Evolutionary conservation across 805 yeast genomes (phyloP), one percentile per base, ranked within the genome.

Genomic region (Saturnispora gosingensis): DNA sequence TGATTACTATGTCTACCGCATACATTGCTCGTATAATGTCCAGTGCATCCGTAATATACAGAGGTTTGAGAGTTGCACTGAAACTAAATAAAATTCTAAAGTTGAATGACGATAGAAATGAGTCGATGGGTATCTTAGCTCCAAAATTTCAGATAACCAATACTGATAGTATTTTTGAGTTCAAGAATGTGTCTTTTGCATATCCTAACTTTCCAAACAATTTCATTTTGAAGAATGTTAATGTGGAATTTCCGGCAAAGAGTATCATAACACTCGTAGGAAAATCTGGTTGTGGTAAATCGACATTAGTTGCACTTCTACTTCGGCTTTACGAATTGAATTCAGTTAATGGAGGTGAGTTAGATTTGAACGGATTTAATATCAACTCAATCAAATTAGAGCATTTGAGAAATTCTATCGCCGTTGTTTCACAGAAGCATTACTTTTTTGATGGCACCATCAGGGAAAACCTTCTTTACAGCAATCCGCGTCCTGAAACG

Each of bases 231-330:
- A 65, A 68, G 1, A 58, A 73, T 30, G 58, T 85, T 6, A 64
- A 66, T 9, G 67, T 84, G 32, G 43, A 53, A 0, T 62, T 90
- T 2, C 28, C 59, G 0, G 58, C 67, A 10, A 77, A 78, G 18
- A 78, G 80, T 51, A 70, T 77, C 0, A 70, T 85, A 20, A 93
- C 87, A 0, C 65, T 93, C 1, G 78, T 83, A 3, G 99, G 99
- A 0, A 80, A 77, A 35, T 87, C 97, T 2, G 99, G 99, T 0
- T 76, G 84, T 13, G 99, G 99, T 0, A 93, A 93, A 65, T 85
- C 97, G 0, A 88, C 98, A 0, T 55, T 91, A 1, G 67, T 80
- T 0, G 70, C 74, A 1, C 58, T 90, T 11, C 56, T 90, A 0
- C 65, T 81, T 1, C 70, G 83, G 47, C 65, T 90, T 1, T 80